Conservation (phyloP, 805 yeast genomes). For the Torulaspora microellipsoides region DNA sequence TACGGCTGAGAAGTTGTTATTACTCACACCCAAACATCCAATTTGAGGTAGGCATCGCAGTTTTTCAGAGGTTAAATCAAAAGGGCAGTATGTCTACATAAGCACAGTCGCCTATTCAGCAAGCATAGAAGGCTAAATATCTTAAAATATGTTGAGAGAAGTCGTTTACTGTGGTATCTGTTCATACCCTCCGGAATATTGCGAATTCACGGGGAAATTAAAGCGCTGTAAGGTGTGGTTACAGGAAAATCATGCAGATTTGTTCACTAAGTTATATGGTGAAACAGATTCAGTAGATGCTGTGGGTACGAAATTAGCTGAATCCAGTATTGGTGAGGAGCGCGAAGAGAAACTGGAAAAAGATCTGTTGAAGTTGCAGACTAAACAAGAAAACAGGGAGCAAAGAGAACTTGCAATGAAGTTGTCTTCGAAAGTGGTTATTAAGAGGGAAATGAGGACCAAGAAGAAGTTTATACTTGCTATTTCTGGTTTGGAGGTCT, state of each 20-base stretch:
- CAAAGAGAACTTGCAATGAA: slow-evolving; percentile 79
- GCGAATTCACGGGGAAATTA: slow-evolving; percentile 83
- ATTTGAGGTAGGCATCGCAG: no score
- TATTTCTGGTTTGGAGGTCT: slow-evolving; percentile 81
- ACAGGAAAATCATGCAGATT: slow-evolving; percentile 49
- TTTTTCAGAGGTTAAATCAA: no score
- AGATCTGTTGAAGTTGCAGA: slow-evolving; percentile 78
- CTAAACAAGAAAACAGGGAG: slow-evolving; percentile 78
- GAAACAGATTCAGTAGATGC: slow-evolving; percentile 43
- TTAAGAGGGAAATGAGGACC: slow-evolving; percentile 86
- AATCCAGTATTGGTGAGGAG: slow-evolving; percentile 61
- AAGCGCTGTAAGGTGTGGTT: slow-evolving; percentile 86
- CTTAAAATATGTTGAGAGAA: slow-evolving; percentile 30
- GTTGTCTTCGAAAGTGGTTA: slow-evolving; percentile 71
- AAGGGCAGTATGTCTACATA: no score
- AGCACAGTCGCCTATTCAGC: no score
- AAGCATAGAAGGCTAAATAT: no score
- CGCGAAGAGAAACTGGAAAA: slow-evolving; percentile 78
- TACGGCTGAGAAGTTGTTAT: neutral
- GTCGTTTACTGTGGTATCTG: slow-evolving; percentile 75
- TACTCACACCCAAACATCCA: slow-evolving; percentile 1
- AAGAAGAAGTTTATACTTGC: slow-evolving; percentile 85
- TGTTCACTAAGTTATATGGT: slow-evolving; percentile 55
- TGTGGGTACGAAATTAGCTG: slow-evolving; percentile 38
- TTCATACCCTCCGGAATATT: slow-evolving; percentile 81